Conservation (phyloP, 2,329 filamentous ascomycete genomes). For the Colletotrichum paranaense region DNA sequence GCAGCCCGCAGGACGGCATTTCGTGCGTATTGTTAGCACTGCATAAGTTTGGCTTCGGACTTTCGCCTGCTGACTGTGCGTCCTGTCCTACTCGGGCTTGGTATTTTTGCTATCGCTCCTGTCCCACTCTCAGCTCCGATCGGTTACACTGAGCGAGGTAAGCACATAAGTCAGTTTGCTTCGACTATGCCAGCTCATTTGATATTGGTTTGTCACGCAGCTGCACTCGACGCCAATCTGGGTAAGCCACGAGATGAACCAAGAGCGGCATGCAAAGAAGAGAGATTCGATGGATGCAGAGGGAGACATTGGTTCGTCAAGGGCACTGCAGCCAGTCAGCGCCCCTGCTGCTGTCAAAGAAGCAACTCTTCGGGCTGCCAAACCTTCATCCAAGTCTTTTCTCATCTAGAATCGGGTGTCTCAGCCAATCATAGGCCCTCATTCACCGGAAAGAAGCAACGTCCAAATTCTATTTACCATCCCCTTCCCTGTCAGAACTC, state of each 20-base stretch:
- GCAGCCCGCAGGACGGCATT: background rate
- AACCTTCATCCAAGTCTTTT: background rate
- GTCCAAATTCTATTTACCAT: background rate
- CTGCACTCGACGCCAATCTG: background rate
- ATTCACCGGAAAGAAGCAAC: background rate
- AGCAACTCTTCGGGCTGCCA: background rate
- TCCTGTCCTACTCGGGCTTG: constrained; percentile 1
- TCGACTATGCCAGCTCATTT: background rate
- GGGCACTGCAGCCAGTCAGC: background rate
- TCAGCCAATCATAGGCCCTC: background rate
- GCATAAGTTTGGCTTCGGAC: background rate
- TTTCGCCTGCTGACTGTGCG: background rate
- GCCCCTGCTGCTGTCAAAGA: background rate
- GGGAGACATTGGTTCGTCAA: background rate
- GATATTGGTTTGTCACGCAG: background rate
- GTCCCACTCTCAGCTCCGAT: background rate
- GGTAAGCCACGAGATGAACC: background rate
- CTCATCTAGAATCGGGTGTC: background rate
- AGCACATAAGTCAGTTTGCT: background rate
- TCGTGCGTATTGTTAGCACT: background rate
- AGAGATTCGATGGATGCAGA: background rate
- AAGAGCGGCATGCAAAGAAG: background rate
- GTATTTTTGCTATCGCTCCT: background rate
- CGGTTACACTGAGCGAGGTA: background rate
- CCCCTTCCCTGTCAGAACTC: background rate